Evolutionary conservation across 2,329 filamentous ascomycete genomes (phyloP).

Genomic region (Cercospora sp.): DNA sequence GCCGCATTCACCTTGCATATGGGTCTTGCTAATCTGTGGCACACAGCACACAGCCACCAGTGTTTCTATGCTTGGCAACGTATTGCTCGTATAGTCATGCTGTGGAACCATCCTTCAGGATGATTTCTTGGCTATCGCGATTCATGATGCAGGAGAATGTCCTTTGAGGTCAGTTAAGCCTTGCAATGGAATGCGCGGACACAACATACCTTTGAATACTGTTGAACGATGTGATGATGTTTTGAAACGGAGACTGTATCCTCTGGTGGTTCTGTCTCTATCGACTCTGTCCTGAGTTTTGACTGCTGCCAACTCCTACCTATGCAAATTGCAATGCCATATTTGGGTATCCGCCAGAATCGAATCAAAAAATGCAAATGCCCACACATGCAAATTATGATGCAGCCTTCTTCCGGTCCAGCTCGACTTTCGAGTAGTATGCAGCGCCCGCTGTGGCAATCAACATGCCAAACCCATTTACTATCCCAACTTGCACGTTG

Average conservation of each 20-base stretch:
- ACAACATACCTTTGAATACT: background rate
- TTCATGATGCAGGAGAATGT: background rate
- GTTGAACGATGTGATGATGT: background rate
- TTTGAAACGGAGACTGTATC: background rate
- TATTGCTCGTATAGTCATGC: background rate
- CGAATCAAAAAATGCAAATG: background rate
- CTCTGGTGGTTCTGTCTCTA: background rate
- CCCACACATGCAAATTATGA: background rate
- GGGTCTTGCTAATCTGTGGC: background rate
- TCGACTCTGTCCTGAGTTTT: background rate
- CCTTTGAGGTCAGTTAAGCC: background rate
- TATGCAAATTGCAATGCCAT: background rate
- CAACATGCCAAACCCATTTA: conserved; percentile 57
- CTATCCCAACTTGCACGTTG: conserved; percentile 35
- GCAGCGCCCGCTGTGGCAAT: conserved; percentile 59
- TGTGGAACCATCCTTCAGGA: background rate
- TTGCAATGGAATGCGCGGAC: background rate
- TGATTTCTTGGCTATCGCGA: no score
- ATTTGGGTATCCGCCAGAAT: background rate
- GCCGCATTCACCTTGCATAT: background rate
- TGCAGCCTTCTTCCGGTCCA: conserved; percentile 48
- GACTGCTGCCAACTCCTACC: background rate
- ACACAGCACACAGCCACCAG: background rate
- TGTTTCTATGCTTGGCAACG: background rate
- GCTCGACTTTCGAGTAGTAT: conserved; percentile 60